Conservation (phyloP, 768 basidiomycete genomes). For the Nevesoporus exiguus region DNA sequence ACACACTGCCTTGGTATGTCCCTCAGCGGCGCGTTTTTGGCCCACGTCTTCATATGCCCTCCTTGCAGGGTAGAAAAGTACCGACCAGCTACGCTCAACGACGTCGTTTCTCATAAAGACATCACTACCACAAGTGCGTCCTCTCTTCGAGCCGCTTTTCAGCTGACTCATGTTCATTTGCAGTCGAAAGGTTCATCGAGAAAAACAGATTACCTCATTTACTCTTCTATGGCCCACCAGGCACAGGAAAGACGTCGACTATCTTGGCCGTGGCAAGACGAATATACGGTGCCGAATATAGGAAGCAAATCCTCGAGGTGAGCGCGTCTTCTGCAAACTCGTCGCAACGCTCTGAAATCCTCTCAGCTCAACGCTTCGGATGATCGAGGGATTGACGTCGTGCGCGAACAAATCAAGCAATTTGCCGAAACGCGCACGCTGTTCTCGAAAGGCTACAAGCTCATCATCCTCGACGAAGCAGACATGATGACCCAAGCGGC, state of each 20-base stretch:
- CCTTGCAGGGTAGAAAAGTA: conserved; percentile 92
- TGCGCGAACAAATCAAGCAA: conserved; percentile 97
- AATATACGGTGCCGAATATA: conserved; percentile 84
- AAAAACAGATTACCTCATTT: conserved; percentile 93
- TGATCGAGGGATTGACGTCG: conserved; percentile 97
- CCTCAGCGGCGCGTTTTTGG: background rate
- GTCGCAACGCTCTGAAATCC: conserved; percentile 1
- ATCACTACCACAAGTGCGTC: conserved; percentile 85
- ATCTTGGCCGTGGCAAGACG: conserved; percentile 93
- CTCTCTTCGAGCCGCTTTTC: background rate
- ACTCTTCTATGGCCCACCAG: conserved; percentile 96
- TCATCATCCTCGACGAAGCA: conserved; percentile 98
- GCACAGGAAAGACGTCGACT: conserved; percentile 97
- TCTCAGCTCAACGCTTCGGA: conserved; percentile 93
- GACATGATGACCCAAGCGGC: conserved; percentile 99
- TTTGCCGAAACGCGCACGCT: conserved; percentile 95
- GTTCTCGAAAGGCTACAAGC: conserved; percentile 90
- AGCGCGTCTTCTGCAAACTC: conserved; percentile 8
- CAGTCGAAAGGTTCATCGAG: conserved; percentile 96
- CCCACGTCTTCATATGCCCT: background rate
- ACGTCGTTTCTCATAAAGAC: conserved; percentile 95
- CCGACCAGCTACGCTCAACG: conserved; percentile 83
- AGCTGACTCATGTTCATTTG: conserved; percentile 4
- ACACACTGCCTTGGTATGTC: conserved; percentile 81
- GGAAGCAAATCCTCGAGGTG: conserved; percentile 94